Percentiles rank a stretch among this genome's conserved stretches.
phyloP scores from a whole-genome alignment of 2,329 filamentous ascomycete genomes.

The Tolypocladium pustulatum region DNA sequence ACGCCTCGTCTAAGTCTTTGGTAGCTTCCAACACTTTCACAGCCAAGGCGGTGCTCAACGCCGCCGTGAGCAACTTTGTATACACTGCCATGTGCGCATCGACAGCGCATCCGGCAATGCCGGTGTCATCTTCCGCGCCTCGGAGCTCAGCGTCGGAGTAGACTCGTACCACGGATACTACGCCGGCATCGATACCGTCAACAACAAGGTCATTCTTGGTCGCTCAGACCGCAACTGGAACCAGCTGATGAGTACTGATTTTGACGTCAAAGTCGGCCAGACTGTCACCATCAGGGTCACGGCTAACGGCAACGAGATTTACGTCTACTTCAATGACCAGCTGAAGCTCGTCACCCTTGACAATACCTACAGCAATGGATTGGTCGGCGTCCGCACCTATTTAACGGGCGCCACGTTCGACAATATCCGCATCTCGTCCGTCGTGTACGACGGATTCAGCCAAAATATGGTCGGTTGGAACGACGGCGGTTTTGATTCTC shows the following conservation, averaged over 20 bases:
- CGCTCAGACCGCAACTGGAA: not conserved
- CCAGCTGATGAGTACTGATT: not conserved
- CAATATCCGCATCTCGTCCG: not conserved
- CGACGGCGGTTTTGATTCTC: not conserved
- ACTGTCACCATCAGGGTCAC: not conserved
- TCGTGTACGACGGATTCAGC: not conserved
- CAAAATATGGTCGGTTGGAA: not conserved
- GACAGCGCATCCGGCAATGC: not conserved
- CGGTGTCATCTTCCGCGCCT: not conserved
- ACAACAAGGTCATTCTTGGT: not conserved
- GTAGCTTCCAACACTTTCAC: not conserved
- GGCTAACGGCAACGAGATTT: not conserved
- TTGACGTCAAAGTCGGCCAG: not conserved
- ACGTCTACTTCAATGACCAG: not conserved
- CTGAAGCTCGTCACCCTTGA: not conserved
- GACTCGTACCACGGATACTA: not conserved
- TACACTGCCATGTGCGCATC: not conserved
- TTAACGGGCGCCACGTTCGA: not conserved
- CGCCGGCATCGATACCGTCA: not conserved
- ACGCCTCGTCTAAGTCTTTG: not conserved
- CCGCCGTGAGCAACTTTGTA: not conserved
- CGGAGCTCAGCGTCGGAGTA: not conserved
- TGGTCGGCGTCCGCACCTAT: not conserved
- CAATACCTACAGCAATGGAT: not conserved
- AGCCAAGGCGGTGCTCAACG: not conserved